phyloP scores from a whole-genome alignment of 495 filamentous ascomycete genomes.

The Annulohypoxylon moriforme region DNA sequence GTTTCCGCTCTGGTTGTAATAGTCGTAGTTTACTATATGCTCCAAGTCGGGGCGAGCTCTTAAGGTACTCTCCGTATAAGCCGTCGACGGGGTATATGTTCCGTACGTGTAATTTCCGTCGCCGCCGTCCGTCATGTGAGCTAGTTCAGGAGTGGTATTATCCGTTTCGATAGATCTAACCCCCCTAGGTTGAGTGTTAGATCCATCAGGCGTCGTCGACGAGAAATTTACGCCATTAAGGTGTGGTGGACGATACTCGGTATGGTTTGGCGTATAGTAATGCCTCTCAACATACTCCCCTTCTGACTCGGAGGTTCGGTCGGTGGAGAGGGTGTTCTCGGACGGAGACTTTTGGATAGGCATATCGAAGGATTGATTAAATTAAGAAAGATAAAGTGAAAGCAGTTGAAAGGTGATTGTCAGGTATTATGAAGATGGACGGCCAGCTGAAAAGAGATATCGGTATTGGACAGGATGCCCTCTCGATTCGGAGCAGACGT shows the following conservation, averaged over 20 bases:
- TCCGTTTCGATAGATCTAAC: neutral
- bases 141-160: neutral
- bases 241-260: slow-evolving; percentile 30
- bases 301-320: slow-evolving; percentile 10
- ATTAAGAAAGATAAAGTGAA: neutral
- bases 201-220: slow-evolving; percentile 21
- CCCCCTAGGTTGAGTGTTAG: slow-evolving; percentile 22
- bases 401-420: neutral
- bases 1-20: neutral
- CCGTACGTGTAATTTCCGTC: neutral
- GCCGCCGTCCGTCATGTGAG: neutral
- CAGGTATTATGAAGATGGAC: neutral
- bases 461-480: neutral
- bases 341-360: neutral
- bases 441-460: neutral
- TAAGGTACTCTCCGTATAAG: slow-evolving; percentile 17
- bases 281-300: neutral
- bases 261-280: slow-evolving; percentile 21
- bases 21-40: slow-evolving; percentile 20
- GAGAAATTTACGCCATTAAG: slow-evolving; percentile 40
- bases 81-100: slow-evolving; percentile 14
- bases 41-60: slow-evolving; percentile 8
- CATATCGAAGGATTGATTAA: slow-evolving; percentile 13
- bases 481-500: neutral
- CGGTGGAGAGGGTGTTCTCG: neutral